Evolutionary conservation across 257 asterid genomes (phyloP), one percentile per base, ranked within the genome.

Genomic region (Lavandula angustifolia): DNA sequence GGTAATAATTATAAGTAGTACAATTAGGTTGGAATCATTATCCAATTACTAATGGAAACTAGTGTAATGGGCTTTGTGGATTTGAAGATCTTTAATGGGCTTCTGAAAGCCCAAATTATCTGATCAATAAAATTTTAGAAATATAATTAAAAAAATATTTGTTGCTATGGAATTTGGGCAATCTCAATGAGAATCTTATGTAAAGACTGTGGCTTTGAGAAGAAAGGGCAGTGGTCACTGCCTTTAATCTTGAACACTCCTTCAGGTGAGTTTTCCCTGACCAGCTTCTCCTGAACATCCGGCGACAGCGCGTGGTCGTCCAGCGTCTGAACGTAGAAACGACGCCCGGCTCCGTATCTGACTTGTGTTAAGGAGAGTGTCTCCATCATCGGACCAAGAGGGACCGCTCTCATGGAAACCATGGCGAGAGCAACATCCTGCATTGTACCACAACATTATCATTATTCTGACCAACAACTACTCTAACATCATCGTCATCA

Each of bases 141-240:
- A 62, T 66, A 22, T 52, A 14, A 32, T 35, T 14, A 55, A 29
- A 56, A 73, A 29, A 3, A 9, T 7, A 37, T 38, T 10, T 34
- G 27, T 12, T 66, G 8, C 77, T 77, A 87, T 13, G 88, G 85
- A 71, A 92, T 92, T 70, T 92, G 96, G 13, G 95, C 95, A 54
- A 92, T 87, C 73, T 92, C 95, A 12, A 92, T 79, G 78, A 92
- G 84, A 54, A 89, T 75, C 73, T 87, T 87, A 74, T 92, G 95
- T 68, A 87, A 78, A 41, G 99, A 82, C 63, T 89, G 95, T 68
- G 99, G 95, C 86, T 92, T 92, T 29, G 99, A 89, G 88, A 92
- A 92, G 91, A 92, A 92, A 44, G 99, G 96, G 73, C 88, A 87
- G 70, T 92, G 99, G 66, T 92, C 97, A 64, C 96, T 84, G 74